Base-by-base conservation (phyloP, 768 basidiomycete species). In the Stropharia rugosoannulata region DNA sequence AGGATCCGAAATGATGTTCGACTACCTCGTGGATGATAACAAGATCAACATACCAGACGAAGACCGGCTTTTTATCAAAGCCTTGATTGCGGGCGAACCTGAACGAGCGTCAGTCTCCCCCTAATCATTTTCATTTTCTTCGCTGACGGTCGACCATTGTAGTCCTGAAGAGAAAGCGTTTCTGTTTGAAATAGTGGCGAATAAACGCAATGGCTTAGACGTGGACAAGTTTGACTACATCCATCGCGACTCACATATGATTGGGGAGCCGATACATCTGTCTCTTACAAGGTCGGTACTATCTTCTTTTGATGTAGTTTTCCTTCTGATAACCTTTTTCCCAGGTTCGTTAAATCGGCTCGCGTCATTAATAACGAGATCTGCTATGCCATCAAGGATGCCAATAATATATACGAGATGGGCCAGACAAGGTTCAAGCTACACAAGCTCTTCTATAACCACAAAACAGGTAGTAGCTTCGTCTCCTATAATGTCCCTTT, bases 181-280 rank as follows among this genome's bases (percentile, higher is more conserved):
- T 62, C 69, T 94, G 2, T 94, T 93, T 63, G 88, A 93, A 51
- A 93, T 94, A 49, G 89, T 94, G 2, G 86, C 90, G 0, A 94
- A 94, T 70, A 81, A 81, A 66, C 74, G 83, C 6, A 93, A 93
- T 57, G 92, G 92, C 0, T 75, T 94, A 4, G 92, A 94, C 62
- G 91, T 94, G 4, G 91, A 94, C 76, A 93, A 93, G 90, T 89
- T 91, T 51, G 92, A 94, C 64, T 94, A 94, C 59, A 90, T 94
- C 53, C 74, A 82, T 5, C 76, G 92, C 2, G 92, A 94, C 63
- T 83, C 82, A 0, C 82, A 84, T 49, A 85, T 85, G 62, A 80
- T 90, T 35, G 90, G 89, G 11, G 85, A 88, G 42, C 74, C 76
- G 58, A 78, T 73, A 73, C 80, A 63, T 69, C 78, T 76, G 57